phyloP scores from a whole-genome alignment of 495 filamentous ascomycete species.

The Chaetomium cochliodes region DNA sequence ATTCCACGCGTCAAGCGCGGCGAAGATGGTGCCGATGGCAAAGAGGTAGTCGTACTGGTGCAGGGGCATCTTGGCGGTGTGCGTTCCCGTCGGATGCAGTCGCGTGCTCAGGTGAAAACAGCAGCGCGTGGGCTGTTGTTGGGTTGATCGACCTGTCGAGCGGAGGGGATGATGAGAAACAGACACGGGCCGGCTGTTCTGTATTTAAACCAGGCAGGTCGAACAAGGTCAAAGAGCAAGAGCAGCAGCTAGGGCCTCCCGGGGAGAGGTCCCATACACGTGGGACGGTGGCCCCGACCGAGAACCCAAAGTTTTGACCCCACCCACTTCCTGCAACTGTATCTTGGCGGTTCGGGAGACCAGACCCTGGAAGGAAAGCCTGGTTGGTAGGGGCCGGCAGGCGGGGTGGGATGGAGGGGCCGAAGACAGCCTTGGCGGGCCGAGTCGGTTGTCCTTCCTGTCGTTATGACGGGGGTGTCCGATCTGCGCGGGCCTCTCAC shows the following conservation, averaged over 20 bases:
- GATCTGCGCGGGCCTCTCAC: slow-evolving; percentile 2
- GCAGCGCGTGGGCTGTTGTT: neutral
- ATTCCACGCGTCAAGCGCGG: slow-evolving; percentile 70
- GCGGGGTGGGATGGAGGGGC: neutral
- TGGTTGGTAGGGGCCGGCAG: neutral
- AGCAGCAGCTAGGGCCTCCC: neutral
- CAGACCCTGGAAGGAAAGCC: neutral
- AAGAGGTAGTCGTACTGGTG: slow-evolving; percentile 68
- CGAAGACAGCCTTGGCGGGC: slow-evolving; percentile 6
- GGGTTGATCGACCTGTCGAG: slow-evolving; percentile 17
- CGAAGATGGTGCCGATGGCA: slow-evolving; percentile 73
- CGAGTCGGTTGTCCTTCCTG: neutral
- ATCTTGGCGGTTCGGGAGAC: slow-evolving; percentile 10
- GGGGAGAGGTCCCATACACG: neutral
- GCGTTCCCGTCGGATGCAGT: neutral
- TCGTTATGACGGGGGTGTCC: neutral
- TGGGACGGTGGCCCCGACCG: slow-evolving; percentile 4
- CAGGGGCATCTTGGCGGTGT: slow-evolving; percentile 37
- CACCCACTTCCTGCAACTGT: neutral
- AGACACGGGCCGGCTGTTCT: slow-evolving; percentile 7
- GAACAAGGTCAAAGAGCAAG: neutral
- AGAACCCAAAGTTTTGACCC: neutral
- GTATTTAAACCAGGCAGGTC: slow-evolving; percentile 13
- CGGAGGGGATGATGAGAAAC: neutral
- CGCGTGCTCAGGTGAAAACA: slow-evolving; percentile 19